A percentile compares a stretch with the other conserved stretches of the same genome.
These are phyloP conservation scores for Solanum chmielewskii DNA, from an alignment of 257 asterid species.

Conservation along the genomic window DNA sequence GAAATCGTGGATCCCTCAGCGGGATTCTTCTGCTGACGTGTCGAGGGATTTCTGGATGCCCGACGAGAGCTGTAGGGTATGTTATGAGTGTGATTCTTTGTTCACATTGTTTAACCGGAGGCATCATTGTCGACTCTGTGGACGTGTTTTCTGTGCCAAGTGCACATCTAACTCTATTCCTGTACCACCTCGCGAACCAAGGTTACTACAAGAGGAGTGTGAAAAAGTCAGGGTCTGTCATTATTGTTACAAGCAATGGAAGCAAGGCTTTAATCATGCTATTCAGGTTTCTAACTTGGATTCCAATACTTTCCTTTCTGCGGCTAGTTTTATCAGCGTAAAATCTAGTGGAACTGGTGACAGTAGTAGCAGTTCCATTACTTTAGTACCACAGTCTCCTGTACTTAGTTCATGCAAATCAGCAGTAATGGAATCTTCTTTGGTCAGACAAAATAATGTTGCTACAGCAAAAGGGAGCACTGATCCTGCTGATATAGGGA, in stretches of 20 bases:
- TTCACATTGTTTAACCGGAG: slow-evolving; percentile 82
- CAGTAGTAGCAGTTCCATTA: slow-evolving; percentile 46
- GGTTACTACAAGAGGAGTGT: slow-evolving; percentile 37
- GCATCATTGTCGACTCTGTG: slow-evolving; percentile 95
- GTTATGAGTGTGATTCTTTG: slow-evolving; percentile 90
- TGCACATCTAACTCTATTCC: slow-evolving; percentile 85
- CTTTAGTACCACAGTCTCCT: slow-evolving; percentile 48
- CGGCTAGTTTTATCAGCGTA: slow-evolving; percentile 64
- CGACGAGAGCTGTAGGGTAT: slow-evolving; percentile 88
- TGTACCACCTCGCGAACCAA: slow-evolving; percentile 17
- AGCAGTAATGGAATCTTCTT: slow-evolving; percentile 35
- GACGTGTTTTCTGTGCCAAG: slow-evolving; percentile 73
- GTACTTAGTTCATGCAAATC: slow-evolving; percentile 50
- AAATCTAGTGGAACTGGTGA: slow-evolving; percentile 73
- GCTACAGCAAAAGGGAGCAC: slow-evolving; percentile 15
- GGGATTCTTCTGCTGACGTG: slow-evolving; percentile 60
- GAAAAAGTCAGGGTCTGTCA: slow-evolving; percentile 77
- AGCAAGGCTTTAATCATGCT: slow-evolving; percentile 46
- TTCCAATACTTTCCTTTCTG: slow-evolving; percentile 50
- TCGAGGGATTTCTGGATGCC: slow-evolving; percentile 99
- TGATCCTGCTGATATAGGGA: slow-evolving; percentile 22
- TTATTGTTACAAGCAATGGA: slow-evolving; percentile 75
- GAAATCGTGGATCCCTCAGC: slow-evolving; percentile 77
- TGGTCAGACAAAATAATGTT: slow-evolving; percentile 30
- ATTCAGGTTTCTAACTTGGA: slow-evolving; percentile 36